phyloP scores from a whole-genome alignment of 2,329 filamentous ascomycete species.

The Cordyceps fumosorosea region DNA sequence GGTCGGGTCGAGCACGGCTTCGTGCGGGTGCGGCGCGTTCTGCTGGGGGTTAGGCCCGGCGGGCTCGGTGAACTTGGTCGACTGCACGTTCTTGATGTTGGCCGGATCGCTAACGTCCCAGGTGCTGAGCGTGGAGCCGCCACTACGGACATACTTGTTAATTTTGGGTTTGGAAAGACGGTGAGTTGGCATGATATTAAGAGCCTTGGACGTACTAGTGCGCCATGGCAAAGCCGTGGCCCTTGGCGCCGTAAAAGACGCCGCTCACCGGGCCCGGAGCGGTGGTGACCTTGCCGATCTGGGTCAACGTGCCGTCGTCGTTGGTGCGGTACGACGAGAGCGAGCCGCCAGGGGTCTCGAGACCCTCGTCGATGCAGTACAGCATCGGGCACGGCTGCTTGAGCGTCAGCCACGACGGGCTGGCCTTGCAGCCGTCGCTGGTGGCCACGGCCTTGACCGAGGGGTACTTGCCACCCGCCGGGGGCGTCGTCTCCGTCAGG shows the following conservation, averaged over 20 bases:
- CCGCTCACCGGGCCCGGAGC: constrained; percentile 38
- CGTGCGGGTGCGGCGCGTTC: constrained; percentile 36
- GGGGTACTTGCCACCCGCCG: constrained; percentile 27
- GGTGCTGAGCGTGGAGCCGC: constrained; percentile 35
- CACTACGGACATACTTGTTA: constrained; percentile 21
- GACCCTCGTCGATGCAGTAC: constrained; percentile 56
- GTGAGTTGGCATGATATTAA: too few relatives aligned
- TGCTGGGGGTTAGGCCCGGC: constrained; percentile 36
- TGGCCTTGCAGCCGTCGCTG: constrained; percentile 42
- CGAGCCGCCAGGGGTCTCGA: constrained; percentile 39
- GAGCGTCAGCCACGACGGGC: constrained; percentile 55
- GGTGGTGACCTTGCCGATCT: constrained; percentile 29
- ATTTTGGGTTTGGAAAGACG: too few relatives aligned
- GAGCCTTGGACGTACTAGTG: constrained; percentile 35
- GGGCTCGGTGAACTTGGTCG: constrained; percentile 32
- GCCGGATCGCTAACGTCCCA: constrained; percentile 36
- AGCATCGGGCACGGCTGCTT: constrained; percentile 41
- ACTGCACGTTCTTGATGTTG: constrained; percentile 30
- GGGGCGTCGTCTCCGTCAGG: constrained; percentile 24
- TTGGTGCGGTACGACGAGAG: constrained; percentile 36
- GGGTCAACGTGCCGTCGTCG: constrained; percentile 31
- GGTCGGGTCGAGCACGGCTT: constrained; percentile 41
- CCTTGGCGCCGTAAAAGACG: constrained; percentile 36
- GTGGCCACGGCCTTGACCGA: constrained; percentile 30
- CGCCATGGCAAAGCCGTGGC: constrained; percentile 32